phyloP scores from a whole-genome alignment of 2,329 filamentous ascomycete species.

The Pyricularia pennisetigena region DNA sequence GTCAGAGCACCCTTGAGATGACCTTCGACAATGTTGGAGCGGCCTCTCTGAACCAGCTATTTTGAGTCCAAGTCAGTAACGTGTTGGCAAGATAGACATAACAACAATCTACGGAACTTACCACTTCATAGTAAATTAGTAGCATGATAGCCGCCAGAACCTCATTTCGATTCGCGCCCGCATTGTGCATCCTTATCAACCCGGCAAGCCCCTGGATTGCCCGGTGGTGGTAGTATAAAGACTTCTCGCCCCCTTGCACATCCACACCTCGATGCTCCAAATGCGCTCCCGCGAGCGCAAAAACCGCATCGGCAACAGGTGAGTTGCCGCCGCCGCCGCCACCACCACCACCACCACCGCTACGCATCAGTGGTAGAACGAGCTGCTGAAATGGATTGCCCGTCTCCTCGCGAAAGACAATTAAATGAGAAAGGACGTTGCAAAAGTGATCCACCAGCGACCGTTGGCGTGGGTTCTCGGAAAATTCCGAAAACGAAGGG shows the following conservation, averaged over 20 bases:
- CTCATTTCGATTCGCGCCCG: slow-evolving; percentile 41
- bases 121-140: slow-evolving; percentile 54
- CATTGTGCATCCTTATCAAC: slow-evolving; percentile 39
- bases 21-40: slow-evolving; percentile 48
- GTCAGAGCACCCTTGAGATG: slow-evolving; percentile 54
- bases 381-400: slow-evolving; percentile 55
- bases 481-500: slow-evolving; percentile 48
- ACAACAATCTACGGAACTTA: slow-evolving; percentile 20
- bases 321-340: slow-evolving; percentile 29
- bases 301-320: slow-evolving; percentile 71
- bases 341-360: neutral
- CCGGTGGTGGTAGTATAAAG: slow-evolving; percentile 48
- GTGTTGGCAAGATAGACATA: neutral
- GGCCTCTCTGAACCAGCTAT: slow-evolving; percentile 51
- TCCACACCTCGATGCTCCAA: slow-evolving; percentile 55
- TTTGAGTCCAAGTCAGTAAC: neutral
- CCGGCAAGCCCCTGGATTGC: slow-evolving; percentile 47
- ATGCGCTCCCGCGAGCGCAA: slow-evolving; percentile 75
- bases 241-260: slow-evolving; percentile 36
- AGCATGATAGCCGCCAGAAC: slow-evolving; percentile 51
- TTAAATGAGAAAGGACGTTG: slow-evolving; percentile 54
- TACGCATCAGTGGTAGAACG: slow-evolving; percentile 45
- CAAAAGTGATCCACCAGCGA: slow-evolving; percentile 52
- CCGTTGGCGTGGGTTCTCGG: slow-evolving; percentile 41
- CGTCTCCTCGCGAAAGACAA: slow-evolving; percentile 52